These are phyloP conservation scores for Claviceps africana DNA, from an alignment of 2,329 filamentous ascomycete species.

Conservation along the genomic window DNA sequence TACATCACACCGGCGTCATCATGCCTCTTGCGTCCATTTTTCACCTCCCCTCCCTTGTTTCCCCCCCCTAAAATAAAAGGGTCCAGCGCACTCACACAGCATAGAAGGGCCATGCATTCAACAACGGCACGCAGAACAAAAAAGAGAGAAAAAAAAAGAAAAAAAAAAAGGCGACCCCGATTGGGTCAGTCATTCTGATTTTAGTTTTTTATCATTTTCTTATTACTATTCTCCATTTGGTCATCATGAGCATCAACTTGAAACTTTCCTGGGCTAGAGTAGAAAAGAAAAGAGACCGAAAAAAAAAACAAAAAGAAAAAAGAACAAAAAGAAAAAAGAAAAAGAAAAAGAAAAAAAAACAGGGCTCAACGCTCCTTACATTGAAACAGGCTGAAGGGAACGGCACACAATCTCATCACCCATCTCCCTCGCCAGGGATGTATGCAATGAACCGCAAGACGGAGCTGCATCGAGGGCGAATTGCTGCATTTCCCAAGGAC, in stretches of 20 bases:
- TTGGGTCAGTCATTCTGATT: not conserved
- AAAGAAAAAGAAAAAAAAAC: conserved; percentile 7
- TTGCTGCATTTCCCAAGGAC: too few species aligned
- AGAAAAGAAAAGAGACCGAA: not conserved
- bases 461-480: too few species aligned
- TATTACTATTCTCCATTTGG: not conserved
- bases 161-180: too few species aligned
- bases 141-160: not conserved
- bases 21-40: not conserved
- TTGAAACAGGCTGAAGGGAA: too few species aligned
- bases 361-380: conserved; percentile 13
- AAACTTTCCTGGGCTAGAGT: not conserved
- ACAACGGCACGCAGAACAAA: conserved; percentile 8
- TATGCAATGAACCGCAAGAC: too few species aligned
- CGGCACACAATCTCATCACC: too few species aligned
- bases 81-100: not conserved
- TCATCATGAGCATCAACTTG: too few species aligned
- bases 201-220: not conserved
- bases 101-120: conserved; percentile 16
- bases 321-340: too few species aligned
- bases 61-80: not conserved
- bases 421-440: not conserved
- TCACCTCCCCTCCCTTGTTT: not conserved
- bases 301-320: conserved; percentile 4
- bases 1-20: not conserved